Evolutionary conservation across 2,329 filamentous ascomycete genomes (phyloP).

Genomic region (Domatiomyces catenatus): DNA sequence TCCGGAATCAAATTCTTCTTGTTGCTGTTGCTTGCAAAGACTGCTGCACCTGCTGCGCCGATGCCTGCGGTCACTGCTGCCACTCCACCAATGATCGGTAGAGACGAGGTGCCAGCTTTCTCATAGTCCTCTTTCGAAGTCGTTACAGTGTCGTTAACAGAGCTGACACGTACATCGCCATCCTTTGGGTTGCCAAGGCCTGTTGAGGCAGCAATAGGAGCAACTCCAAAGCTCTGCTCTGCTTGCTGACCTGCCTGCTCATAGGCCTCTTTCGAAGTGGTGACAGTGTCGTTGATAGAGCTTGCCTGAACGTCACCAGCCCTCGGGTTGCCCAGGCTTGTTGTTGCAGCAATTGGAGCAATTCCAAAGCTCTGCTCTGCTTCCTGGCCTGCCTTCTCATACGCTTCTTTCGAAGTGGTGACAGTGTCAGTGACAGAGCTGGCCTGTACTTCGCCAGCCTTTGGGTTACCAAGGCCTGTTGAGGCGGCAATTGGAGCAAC

Average conservation of each 20-base stretch:
- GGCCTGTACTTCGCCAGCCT: conserved; percentile 52
- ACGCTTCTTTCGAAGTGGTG: conserved; percentile 23
- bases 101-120: conserved; percentile 43
- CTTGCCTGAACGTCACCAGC: conserved; percentile 51
- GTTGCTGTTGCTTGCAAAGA: conserved; percentile 39
- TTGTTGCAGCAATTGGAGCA: conserved; percentile 28
- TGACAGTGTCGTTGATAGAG: conserved; percentile 25
- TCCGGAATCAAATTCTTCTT: conserved; percentile 60
- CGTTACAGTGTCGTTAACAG: conserved; percentile 49
- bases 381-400: neutral
- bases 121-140: conserved; percentile 79
- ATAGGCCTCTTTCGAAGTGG: conserved; percentile 23
- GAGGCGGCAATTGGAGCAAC: conserved; percentile 47
- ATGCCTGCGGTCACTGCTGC: conserved; percentile 30
- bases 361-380: neutral
- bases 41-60: conserved; percentile 24
- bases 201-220: conserved; percentile 19
- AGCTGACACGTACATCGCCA: conserved; percentile 30
- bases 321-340: conserved; percentile 55
- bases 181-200: conserved; percentile 22
- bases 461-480: conserved; percentile 54
- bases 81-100: conserved; percentile 30
- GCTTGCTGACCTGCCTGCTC: neutral
- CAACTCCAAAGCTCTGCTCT: neutral
- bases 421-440: conserved; percentile 26